phyloP scores from a whole-genome alignment of 2,329 filamentous ascomycete genomes.

The Penicillium corylophilum region DNA sequence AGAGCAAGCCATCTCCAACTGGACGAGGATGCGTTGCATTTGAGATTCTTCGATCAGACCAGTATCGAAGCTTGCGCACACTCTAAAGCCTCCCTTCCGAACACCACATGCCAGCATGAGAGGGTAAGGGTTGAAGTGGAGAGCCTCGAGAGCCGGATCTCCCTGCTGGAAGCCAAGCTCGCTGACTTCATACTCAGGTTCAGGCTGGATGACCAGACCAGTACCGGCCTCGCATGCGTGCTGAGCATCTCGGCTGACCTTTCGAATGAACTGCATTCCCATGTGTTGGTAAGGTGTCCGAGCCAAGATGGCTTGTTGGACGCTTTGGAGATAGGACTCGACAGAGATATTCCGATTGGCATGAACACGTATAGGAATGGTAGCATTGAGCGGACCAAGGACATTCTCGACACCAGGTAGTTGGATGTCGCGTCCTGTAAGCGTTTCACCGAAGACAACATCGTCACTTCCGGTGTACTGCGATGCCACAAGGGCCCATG shows the following conservation, averaged over 20 bases:
- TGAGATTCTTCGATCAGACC: slow-evolving; percentile 34
- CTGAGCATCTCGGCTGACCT: slow-evolving; percentile 40
- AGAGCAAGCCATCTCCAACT: slow-evolving; percentile 34
- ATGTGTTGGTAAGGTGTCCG: slow-evolving; percentile 51
- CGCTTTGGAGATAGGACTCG: slow-evolving; percentile 28
- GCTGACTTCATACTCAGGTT: slow-evolving; percentile 36
- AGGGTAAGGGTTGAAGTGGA: slow-evolving; percentile 50
- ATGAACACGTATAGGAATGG: slow-evolving; percentile 48
- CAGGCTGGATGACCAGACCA: slow-evolving; percentile 42
- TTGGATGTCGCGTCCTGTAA: slow-evolving; percentile 50
- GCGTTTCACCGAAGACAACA: slow-evolving; percentile 51
- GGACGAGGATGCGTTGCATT: slow-evolving; percentile 40
- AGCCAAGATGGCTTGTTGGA: slow-evolving; percentile 34
- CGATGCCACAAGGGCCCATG: slow-evolving; percentile 50
- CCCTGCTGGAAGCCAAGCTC: slow-evolving; percentile 39
- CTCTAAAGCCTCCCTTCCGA: slow-evolving; percentile 43
- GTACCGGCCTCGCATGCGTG: slow-evolving; percentile 37
- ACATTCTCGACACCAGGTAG: slow-evolving; percentile 49
- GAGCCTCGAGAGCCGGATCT: slow-evolving; percentile 37
- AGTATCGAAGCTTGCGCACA: slow-evolving; percentile 47
- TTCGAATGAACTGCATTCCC: slow-evolving; percentile 51
- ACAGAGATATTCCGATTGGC: slow-evolving; percentile 30
- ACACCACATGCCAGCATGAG: slow-evolving; percentile 52
- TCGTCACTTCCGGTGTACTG: slow-evolving; percentile 48
- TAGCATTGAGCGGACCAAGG: slow-evolving; percentile 51